Evolutionary conservation across 2,329 filamentous ascomycete species (phyloP).

Genomic region (Fusarium sororula): DNA sequence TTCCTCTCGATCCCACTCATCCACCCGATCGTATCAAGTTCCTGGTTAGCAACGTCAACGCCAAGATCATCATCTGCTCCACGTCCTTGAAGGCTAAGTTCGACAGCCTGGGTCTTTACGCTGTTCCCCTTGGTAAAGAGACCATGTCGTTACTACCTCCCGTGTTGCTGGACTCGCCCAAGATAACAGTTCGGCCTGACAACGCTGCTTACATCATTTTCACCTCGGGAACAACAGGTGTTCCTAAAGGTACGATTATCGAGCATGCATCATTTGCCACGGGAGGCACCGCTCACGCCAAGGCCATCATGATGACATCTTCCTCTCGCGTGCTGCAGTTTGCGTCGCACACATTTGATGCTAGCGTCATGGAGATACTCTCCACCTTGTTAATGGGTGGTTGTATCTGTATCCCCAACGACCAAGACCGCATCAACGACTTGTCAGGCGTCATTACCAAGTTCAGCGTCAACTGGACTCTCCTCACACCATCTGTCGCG

Average conservation of each 20-base stretch:
- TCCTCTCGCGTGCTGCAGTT: slow-evolving; percentile 30
- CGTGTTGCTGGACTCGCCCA: background rate
- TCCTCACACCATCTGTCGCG: slow-evolving; percentile 30
- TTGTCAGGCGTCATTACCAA: slow-evolving; percentile 10
- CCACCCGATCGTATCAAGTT: slow-evolving; percentile 42
- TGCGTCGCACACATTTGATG: slow-evolving; percentile 22
- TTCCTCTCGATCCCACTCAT: slow-evolving; percentile 49
- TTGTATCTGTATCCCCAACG: slow-evolving; percentile 23
- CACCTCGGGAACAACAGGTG: slow-evolving; percentile 34
- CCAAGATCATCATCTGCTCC: slow-evolving; percentile 24
- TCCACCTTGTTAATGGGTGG: slow-evolving; percentile 34
- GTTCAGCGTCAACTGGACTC: slow-evolving; percentile 26
- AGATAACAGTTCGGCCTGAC: background rate
- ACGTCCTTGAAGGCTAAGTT: background rate
- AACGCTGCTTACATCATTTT: slow-evolving; percentile 32
- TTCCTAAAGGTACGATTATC: slow-evolving; percentile 30
- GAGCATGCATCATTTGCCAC: slow-evolving; percentile 28
- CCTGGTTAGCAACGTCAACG: slow-evolving; percentile 15
- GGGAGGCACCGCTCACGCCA: slow-evolving; percentile 21
- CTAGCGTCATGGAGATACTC: slow-evolving; percentile 36
- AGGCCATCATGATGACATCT: slow-evolving; percentile 15
- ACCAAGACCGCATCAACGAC: slow-evolving; percentile 27
- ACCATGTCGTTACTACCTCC: background rate
- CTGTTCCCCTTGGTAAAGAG: background rate
- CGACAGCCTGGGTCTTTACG: background rate